Conservation (phyloP, 352 stramenopile species). For the Peronosclerospora sorghi region DNA sequence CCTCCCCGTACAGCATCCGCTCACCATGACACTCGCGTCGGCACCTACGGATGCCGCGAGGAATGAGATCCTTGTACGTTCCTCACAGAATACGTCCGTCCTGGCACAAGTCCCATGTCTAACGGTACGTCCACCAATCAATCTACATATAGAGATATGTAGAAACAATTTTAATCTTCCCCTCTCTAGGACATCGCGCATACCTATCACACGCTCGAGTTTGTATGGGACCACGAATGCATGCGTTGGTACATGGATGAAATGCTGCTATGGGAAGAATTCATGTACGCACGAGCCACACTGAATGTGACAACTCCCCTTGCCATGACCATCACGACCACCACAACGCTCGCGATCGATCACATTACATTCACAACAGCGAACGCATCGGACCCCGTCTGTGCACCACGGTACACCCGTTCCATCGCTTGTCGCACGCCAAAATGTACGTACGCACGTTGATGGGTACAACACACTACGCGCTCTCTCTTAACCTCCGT, state of each 20-base stretch:
- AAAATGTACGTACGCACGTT: slow-evolving; percentile 22
- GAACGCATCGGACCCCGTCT: slow-evolving; percentile 21
- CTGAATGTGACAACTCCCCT: too few relatives aligned
- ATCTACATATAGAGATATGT: too few relatives aligned
- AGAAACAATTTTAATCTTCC: not conserved
- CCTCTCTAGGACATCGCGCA: slow-evolving; percentile 18
- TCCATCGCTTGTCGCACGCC: slow-evolving; percentile 34
- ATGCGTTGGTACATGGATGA: slow-evolving; percentile 51
- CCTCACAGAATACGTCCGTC: slow-evolving; percentile 23
- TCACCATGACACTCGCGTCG: slow-evolving; percentile 22
- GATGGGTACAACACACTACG: too few relatives aligned
- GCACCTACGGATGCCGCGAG: slow-evolving; percentile 1
- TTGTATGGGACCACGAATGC: slow-evolving; percentile 40
- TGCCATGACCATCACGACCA: too few relatives aligned
- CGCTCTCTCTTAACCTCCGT: not conserved
- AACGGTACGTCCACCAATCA: slow-evolving; percentile 9
- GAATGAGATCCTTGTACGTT: slow-evolving; percentile 19
- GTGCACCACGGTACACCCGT: slow-evolving; percentile 20
- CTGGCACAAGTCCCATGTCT: slow-evolving; percentile 29
- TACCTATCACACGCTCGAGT: slow-evolving; percentile 22
- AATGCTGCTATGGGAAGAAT: slow-evolving; percentile 35
- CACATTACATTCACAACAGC: slow-evolving; percentile 15
- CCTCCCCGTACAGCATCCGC: slow-evolving; percentile 4
- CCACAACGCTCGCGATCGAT: too few relatives aligned
- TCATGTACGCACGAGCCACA: too few relatives aligned